Conservation (phyloP, 805 yeast species). For the Wickerhamiella parazyma region DNA sequence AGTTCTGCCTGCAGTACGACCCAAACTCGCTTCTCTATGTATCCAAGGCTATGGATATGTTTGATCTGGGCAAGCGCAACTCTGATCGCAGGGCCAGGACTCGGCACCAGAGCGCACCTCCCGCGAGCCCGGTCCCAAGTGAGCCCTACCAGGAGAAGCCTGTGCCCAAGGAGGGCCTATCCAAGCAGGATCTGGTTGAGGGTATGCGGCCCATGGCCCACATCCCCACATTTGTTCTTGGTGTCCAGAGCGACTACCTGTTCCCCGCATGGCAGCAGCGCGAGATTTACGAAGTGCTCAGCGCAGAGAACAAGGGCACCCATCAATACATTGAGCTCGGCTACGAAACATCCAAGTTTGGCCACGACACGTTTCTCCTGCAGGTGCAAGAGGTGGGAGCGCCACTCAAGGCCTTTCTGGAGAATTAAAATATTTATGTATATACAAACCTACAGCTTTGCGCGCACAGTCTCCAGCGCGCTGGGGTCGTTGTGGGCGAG, state of each 20-base stretch:
- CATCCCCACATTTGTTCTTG: slow-evolving; percentile 61
- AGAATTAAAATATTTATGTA: slow-evolving; percentile 10
- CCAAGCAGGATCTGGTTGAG: slow-evolving; percentile 43
- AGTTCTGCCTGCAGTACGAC: slow-evolving; percentile 82
- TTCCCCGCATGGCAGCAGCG: slow-evolving; percentile 93
- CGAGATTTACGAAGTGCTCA: slow-evolving; percentile 54
- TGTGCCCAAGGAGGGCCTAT: slow-evolving; percentile 16
- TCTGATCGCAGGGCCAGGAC: slow-evolving; percentile 7
- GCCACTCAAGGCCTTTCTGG: slow-evolving; percentile 55
- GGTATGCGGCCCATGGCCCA: slow-evolving; percentile 55
- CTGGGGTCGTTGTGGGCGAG: slow-evolving; percentile 21
- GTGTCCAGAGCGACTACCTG: slow-evolving; percentile 83
- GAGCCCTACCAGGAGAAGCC: slow-evolving; percentile 44
- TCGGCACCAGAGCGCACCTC: not conserved
- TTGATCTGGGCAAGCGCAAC: slow-evolving; percentile 48
- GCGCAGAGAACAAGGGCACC: slow-evolving; percentile 17
- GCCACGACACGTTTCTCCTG: slow-evolving; percentile 82
- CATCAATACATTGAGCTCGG: slow-evolving; percentile 56
- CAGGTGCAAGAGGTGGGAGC: slow-evolving; percentile 69
- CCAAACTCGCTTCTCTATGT: slow-evolving; percentile 79
- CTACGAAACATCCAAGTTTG: slow-evolving; percentile 63
- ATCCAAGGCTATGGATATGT: slow-evolving; percentile 89
- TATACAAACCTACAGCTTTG: not conserved
- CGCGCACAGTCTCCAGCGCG: slow-evolving; percentile 9
- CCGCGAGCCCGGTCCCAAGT: slow-evolving; percentile 31